A percentile compares a stretch with the other conserved stretches of the same genome.
These are phyloP conservation scores for Diaporthe batatas DNA, from an alignment of 2,329 filamentous ascomycete genomes.

Conservation along the genomic window DNA sequence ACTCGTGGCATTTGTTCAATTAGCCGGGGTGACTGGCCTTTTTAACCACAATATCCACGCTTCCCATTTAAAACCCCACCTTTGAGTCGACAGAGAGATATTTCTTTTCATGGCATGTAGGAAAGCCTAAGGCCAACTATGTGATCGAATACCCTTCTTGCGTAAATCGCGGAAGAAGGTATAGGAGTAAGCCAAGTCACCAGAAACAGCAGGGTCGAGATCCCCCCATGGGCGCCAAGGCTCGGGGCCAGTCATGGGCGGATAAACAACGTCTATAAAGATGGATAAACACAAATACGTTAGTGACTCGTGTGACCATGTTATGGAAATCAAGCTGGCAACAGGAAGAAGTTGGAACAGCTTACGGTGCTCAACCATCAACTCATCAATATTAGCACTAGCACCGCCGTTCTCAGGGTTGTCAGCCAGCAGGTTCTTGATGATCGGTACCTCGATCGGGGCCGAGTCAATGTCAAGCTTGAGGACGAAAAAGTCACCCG, in stretches of 20 bases:
- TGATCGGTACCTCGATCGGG: conserved; percentile 15
- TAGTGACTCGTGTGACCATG: neutral
- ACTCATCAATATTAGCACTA: conserved; percentile 8
- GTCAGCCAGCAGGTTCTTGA: neutral
- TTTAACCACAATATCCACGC: too few species aligned
- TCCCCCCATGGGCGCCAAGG: neutral
- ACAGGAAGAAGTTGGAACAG: neutral
- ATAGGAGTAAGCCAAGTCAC: conserved; percentile 1
- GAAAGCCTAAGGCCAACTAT: conserved; percentile 5
- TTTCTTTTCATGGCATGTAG: neutral
- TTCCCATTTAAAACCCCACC: too few species aligned
- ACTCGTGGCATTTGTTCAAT: too few species aligned
- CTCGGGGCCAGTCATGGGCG: neutral
- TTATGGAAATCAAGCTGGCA: neutral
- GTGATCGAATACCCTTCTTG: conserved; percentile 4
- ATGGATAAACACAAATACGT: neutral
- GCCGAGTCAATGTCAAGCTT: conserved; percentile 9
- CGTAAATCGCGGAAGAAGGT: conserved; percentile 1
- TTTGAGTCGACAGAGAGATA: neutral
- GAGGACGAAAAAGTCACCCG: conserved; percentile 2
- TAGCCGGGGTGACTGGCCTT: too few species aligned
- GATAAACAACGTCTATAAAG: neutral
- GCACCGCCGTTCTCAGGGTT: neutral
- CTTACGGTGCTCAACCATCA: conserved; percentile 19
- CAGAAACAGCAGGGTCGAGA: neutral